Evolutionary conservation across 106 monocot genomes (phyloP).

Genomic region (Apostasia ramifera): DNA sequence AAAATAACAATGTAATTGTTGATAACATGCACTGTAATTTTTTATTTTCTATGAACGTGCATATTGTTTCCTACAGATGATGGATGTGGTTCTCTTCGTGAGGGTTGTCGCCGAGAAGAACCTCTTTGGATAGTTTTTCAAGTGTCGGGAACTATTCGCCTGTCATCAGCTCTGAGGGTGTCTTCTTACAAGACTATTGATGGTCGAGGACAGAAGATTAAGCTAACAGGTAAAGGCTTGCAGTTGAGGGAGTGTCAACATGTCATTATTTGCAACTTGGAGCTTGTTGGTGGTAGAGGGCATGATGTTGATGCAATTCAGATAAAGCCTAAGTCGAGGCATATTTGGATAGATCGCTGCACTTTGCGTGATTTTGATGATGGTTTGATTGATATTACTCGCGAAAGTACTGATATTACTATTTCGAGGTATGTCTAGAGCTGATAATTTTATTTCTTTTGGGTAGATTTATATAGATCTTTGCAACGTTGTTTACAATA

Average conservation of each 20-base stretch:
- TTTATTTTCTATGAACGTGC: too few species aligned
- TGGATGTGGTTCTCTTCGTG: conserved; percentile 69
- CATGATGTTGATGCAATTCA: conserved; percentile 85
- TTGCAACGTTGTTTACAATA: neutral
- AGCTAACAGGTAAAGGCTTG: conserved; percentile 66
- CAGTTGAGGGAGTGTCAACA: conserved; percentile 73
- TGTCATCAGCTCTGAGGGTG: conserved; percentile 51
- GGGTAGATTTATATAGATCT: neutral
- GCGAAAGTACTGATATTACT: conserved; percentile 82
- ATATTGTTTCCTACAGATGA: conserved; percentile 8
- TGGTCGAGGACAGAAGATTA: conserved; percentile 76
- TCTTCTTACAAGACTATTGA: conserved; percentile 84
- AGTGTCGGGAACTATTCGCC: conserved; percentile 79
- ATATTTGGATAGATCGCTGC: conserved; percentile 91
- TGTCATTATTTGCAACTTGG: conserved; percentile 75
- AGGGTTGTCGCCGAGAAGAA: conserved; percentile 62
- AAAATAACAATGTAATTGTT: too few species aligned
- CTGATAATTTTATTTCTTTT: neutral
- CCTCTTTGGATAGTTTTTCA: conserved; percentile 93
- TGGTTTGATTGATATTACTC: conserved; percentile 81
- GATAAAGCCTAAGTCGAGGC: conserved; percentile 73
- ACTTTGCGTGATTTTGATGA: conserved; percentile 55
- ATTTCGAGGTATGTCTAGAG: conserved; percentile 48
- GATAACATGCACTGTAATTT: too few species aligned
- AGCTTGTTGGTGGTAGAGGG: conserved; percentile 78